These are phyloP conservation scores for Nicotiana paniculata DNA, from an alignment of 257 asterid species.

Conservation along the genomic window DNA sequence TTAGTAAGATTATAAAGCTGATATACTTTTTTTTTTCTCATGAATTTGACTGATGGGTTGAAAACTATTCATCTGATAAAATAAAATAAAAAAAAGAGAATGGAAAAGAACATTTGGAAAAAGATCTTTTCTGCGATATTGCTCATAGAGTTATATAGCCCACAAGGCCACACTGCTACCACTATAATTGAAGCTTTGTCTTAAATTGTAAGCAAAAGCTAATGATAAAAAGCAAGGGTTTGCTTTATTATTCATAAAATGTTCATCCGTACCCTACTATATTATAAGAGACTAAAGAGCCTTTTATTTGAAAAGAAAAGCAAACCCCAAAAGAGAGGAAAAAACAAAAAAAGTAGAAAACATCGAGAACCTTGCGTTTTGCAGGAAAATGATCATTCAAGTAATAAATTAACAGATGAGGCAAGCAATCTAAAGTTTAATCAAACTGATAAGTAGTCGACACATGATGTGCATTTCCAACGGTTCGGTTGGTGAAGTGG, in stretches of 20 bases:
- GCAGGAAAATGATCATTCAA: too few species aligned
- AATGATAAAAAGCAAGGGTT: neutral
- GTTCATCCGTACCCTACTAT: neutral
- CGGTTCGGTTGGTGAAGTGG: neutral
- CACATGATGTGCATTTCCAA: neutral
- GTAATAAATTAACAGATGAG: too few species aligned
- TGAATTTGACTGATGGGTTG: too few species aligned
- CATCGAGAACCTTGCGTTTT: too few species aligned
- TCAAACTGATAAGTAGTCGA: too few species aligned
- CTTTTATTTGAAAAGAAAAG: neutral
- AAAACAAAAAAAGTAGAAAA: neutral
- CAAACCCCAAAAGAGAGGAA: neutral
- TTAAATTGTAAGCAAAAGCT: neutral
- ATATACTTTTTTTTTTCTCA: too few species aligned
- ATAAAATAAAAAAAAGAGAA: too few species aligned
- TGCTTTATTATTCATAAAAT: neutral
- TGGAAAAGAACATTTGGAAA: too few species aligned
- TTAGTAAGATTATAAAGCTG: too few species aligned
- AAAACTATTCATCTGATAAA: too few species aligned
- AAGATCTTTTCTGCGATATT: neutral
- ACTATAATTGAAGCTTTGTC: neutral
- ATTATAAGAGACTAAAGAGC: neutral
- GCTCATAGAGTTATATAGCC: neutral
- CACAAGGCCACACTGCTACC: neutral
- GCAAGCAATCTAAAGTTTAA: too few species aligned